Evolutionary conservation across 78 protist genomes (phyloP), one percentile per base, ranked within the genome.

Genomic region (Monocercomonoides exilis): DNA sequence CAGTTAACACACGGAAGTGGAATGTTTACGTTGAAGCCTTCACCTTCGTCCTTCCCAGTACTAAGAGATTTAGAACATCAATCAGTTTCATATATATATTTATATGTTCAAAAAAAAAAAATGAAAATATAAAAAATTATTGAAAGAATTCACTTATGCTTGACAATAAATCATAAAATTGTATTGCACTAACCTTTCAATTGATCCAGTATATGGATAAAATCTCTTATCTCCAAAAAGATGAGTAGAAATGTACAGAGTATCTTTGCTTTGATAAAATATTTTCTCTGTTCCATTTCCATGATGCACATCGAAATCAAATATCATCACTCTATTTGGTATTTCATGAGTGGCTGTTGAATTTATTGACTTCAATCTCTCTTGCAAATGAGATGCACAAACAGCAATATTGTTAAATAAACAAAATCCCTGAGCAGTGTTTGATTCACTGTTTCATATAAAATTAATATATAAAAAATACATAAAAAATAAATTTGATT

Each of bases 11-110:
- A 32, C 36, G 4, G 82, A 32, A 79, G 36, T 41, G 82, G 82
- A 41, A 79, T 79, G 82, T 79, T 79, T 32, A 79, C 82, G 82
- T 79, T 79, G 82, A 38, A 79, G 6, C 82, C 82, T 21, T 4
- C 45, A 6, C 82, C 82, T 5, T 5, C 11, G 21, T 54, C 70
- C 21, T 11, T 29, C 38, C 70, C 70, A 54, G 21, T 54, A 11
- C 70, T 54, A 54, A 54, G 21, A 21, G 70, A 54, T 29, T 54
- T 29, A 11, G 70, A 54, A 54, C 11, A 6, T 4, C 4, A 41
- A 79, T 4, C 82, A 6, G 5, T 5, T 21, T n/a, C n/a, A n/a
- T n/a, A n/a, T n/a, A n/a, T n/a, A n/a, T n/a, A n/a, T n/a, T n/a
- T n/a, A n/a, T n/a, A n/a, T n/a, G n/a, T n/a, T n/a, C n/a, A n/a